Evolutionary conservation across 106 monocot species (phyloP), one percentile per base, ranked within the genome.

Genomic region (Allium cepa): DNA sequence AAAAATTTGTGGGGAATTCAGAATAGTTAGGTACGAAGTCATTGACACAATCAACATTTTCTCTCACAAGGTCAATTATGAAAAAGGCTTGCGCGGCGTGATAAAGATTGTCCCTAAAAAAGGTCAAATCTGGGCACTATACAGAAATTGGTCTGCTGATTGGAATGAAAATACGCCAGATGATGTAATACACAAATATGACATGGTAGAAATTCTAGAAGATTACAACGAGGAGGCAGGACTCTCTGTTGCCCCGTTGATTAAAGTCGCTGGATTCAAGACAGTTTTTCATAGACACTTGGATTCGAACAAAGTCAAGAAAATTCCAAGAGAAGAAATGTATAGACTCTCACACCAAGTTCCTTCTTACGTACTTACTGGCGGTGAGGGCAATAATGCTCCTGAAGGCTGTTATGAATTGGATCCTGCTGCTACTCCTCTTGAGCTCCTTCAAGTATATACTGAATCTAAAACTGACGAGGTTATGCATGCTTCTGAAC

Each of bases 131-230:
- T 87, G 86, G 86, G 86, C 86, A 1, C 56, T 87, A 13, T 87
- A 87, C 27, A 82, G 67, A 57, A 87, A 82, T 55, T 87, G 86
- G 86, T 79, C 82, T 53, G 59, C 79, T 18, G 74, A 75, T 62
- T 84, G 84, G 84, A 75, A 82, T 61, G 84, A 79, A 59, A 76
- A 55, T 46, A 88, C 83, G 14, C 57, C 81, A 26, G 83, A 87
- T 69, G 77, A 83, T 16, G 77, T 83, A 4, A 83, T 87, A 7
- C 73, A 75, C 71, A 82, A 79, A 67, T 84, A 88, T 75, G 84
- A 88, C 46, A 88, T 88, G 84, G 79, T 84, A n/a, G 81, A 88
- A 77, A 65, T 82, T 36, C 69, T 82, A 46, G 82, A 82, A 12
- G 82, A 82, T 27, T 83, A 78, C 49, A 75, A 51, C 57, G 78